Evolutionary conservation across 2,329 filamentous ascomycete genomes (phyloP), one percentile per base, ranked within the genome.

Genomic region (Aspergillus sergii): DNA sequence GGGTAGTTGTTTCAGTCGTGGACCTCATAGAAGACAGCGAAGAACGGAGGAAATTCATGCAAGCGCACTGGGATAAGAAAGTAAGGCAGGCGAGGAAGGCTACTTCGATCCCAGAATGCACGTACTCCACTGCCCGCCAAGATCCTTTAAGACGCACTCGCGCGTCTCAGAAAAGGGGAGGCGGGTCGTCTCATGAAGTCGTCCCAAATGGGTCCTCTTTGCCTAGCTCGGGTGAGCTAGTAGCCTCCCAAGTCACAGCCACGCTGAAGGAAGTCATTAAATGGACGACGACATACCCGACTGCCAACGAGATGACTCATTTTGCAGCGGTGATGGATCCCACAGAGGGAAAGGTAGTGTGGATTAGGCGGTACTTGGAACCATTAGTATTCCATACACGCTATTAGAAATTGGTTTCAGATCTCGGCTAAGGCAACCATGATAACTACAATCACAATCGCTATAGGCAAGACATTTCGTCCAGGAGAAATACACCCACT

Each of bases 311-410:
- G 60, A 79, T 77, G 41, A 88, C 85, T 2, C 86, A 89, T 73
- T 89, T 84, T 73, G 81, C 82, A 4, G 81, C 81, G 23, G 74
- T 89, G 32, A 82, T 89, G 82, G 86, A 89, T 73, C 83, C 86
- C 4, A 71, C 64, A 7, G 72, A 71, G 16, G 85, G 85, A 0
- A 73, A 75, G 14, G 75, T 88, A 26, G 71, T 76, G 16, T 87
- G 83, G 81, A 68, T 82, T n/a, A 68, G 67, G 14, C 69, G 71
- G 30, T 80, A 58, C 43, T 56, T 39, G 16, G 60, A 65, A 21
- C 59, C 62, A 8, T 55, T 61, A 45, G 45, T 21, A n/a, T 46
- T 26, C 28, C 23, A 26, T 1, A 59, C 16, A 11, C 10, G 4
- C 16, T 19, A n/a, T 51, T 51, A 51, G 16, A 14, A 4, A 21